Evolutionary conservation across 495 filamentous ascomycete species (phyloP), one percentile per base, ranked within the genome.

Genomic region (Tuber aestivum): DNA sequence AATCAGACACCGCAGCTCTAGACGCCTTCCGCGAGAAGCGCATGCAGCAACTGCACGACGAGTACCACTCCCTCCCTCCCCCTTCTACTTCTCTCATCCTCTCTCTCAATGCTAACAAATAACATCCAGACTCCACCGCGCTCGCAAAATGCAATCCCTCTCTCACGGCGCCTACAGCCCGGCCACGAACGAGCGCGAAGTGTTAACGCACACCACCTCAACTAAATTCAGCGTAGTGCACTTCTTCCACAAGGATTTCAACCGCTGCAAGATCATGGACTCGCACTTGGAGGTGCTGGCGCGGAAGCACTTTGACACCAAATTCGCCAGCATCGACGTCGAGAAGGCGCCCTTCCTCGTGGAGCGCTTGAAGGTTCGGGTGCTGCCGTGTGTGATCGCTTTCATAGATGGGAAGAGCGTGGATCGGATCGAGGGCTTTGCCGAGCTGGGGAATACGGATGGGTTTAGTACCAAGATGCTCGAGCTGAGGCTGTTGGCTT

Each of bases 171-270:
- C 84, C 45, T 93, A 92, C 83, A 85, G 84, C 0, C 89, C 91
- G 21, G 85, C 92, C 69, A 86, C 85, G 72, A 87, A 87, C 73
- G 92, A 94, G 84, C 91, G 91, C 80, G 79, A 85, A 20, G 82
- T 93, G 18, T 88, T 94, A 81, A 89, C 92, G 75, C 87, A 91
- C 72, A 93, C 91, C 7, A 65, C 56, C 56, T 18, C 76, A 42
- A 88, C 87, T 0, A 87, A 90, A 75, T 85, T 87, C 45, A 90
- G 89, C 77, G 86, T 94, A 0, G 89, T 94, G 40, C 92, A 94
- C 83, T 94, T 94, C 84, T 89, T 87, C 76, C 91, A 93, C 81
- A 85, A 89, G 10, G 92, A 94, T 81, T 94, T 94, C 83, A 85
- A 86, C 9, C 88, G 92, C 14, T 94, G 92, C 82, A 82, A 86